Base-by-base conservation (phyloP, 2,329 filamentous ascomycete genomes). In the Ceratocystis cubensis region DNA sequence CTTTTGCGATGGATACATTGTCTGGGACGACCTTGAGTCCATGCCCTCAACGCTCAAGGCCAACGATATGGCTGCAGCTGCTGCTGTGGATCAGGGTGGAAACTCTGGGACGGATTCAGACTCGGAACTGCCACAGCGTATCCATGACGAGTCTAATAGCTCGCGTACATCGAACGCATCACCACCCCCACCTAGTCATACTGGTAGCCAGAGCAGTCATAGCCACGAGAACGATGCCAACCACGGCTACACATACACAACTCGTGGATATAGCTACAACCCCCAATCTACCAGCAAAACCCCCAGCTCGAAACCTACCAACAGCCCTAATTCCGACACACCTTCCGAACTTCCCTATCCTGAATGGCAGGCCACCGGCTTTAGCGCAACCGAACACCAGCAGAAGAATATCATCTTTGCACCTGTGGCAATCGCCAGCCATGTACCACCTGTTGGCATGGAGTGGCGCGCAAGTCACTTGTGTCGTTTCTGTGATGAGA, bases 1-100 rank as follows among this genome's bases (percentile, higher is more conserved):
- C 73, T 85, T 80, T 71, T 85, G 83, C 74, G 82, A 84, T 71
- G 83, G 83, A 1, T 81, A 82, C 71, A 74, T 85, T 28, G 74
- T 85, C 25, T 85, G 83, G 83, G 77, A 81, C 67, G 81, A 85
- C 71, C 70, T 85, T 41, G 76, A 78, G 69, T 75, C 74, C 62
- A 80, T 84, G 74, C 82, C 82, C 5, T 79, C 79, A 1, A 73
- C 75, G 65, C 46, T 20, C 56, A 59, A 30, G 33, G 30, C 46
- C 2, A 63, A 50, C 13, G 61, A 63, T 7, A 8, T 48, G 46
- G 61, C n/a, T 8, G 20, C 33, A 8, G 45, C 61, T 13, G 41
- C 66, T 15, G 65, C 33, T n/a, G 28, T 33, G 25, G 65, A 41
- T 41, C 37, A 15, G 37, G 10, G 37, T 41, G 37, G 20, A 37